These are phyloP conservation scores for Fusarium agapanthi DNA, from an alignment of 2,329 filamentous ascomycete genomes.

Conservation along the genomic window DNA sequence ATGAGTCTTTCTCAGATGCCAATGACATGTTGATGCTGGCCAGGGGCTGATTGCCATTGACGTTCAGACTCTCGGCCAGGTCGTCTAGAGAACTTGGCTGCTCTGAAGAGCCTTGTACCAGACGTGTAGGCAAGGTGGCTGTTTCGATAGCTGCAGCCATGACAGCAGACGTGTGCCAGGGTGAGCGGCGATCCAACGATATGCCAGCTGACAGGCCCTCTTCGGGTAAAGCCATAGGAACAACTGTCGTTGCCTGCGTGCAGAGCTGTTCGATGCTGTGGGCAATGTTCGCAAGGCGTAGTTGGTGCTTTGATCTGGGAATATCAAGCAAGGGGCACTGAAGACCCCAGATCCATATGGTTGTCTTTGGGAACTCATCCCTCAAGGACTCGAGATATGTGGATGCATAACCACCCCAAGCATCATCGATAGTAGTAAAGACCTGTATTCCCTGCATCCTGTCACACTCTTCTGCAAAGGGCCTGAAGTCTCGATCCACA, in stretches of 20 bases:
- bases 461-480: slow-evolving; percentile 93
- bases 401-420: slow-evolving; percentile 81
- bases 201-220: slow-evolving; percentile 64
- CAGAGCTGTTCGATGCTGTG: slow-evolving; percentile 75
- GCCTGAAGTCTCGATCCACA: slow-evolving; percentile 87
- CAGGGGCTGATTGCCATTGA: slow-evolving; percentile 81
- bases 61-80: slow-evolving; percentile 73
- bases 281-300: slow-evolving; percentile 77
- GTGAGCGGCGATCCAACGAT: slow-evolving; percentile 67
- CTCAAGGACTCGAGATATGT: slow-evolving; percentile 79
- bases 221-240: slow-evolving; percentile 76
- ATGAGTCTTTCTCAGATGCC: slow-evolving; percentile 43
- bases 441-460: slow-evolving; percentile 88
- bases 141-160: slow-evolving; percentile 81
- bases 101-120: slow-evolving; percentile 58
- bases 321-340: slow-evolving; percentile 68
- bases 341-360: slow-evolving; percentile 87
- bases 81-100: slow-evolving; percentile 63
- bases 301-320: slow-evolving; percentile 59
- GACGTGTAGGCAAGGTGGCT: slow-evolving; percentile 77
- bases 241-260: slow-evolving; percentile 76
- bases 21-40: slow-evolving; percentile 77
- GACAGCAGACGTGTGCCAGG: slow-evolving; percentile 84
- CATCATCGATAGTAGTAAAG: slow-evolving; percentile 76
- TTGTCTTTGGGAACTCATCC: slow-evolving; percentile 90